Evolutionary conservation across 192 early-diverging fungal genomes (phyloP).

Genomic region (Tieghemiomyces parasiticus): DNA sequence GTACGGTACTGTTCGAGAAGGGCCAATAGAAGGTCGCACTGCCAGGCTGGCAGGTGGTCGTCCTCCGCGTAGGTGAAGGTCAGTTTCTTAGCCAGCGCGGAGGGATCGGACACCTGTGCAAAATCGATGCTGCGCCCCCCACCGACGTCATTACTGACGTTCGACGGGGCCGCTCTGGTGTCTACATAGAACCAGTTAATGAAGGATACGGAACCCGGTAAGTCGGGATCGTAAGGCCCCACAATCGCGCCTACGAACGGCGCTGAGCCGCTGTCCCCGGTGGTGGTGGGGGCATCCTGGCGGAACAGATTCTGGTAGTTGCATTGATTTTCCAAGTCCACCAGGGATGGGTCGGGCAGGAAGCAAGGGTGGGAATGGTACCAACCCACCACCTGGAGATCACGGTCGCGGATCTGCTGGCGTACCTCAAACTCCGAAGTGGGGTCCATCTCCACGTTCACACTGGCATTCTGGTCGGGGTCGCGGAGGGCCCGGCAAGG

Average conservation of each 20-base stretch:
- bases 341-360: slow-evolving; percentile 69
- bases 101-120: slow-evolving; percentile 2
- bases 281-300: no score
- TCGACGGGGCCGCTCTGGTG: not conserved
- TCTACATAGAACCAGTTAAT: slow-evolving; percentile 80
- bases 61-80: not conserved
- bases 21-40: slow-evolving; percentile 1
- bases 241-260: slow-evolving; percentile 90
- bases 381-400: slow-evolving; percentile 81
- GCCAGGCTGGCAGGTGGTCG: not conserved
- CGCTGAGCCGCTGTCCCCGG: slow-evolving; percentile 27
- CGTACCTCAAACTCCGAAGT: slow-evolving; percentile 59
- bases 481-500: slow-evolving; percentile 63
- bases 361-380: slow-evolving; percentile 91
- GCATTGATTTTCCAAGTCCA: slow-evolving; percentile 80
- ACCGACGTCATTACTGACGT: no score
- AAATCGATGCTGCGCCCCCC: not conserved
- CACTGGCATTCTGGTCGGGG: slow-evolving; percentile 41
- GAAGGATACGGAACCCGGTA: slow-evolving; percentile 57
- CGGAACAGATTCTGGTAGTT: slow-evolving; percentile 70
- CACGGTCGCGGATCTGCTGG: slow-evolving; percentile 48
- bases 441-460: slow-evolving; percentile 87
- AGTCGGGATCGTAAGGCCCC: slow-evolving; percentile 67
- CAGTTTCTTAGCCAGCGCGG: not conserved
- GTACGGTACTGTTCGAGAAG: not conserved